Evolutionary conservation across 768 basidiomycete genomes (phyloP), one percentile per base, ranked within the genome.

Genomic region (Mycena chlorophos): DNA sequence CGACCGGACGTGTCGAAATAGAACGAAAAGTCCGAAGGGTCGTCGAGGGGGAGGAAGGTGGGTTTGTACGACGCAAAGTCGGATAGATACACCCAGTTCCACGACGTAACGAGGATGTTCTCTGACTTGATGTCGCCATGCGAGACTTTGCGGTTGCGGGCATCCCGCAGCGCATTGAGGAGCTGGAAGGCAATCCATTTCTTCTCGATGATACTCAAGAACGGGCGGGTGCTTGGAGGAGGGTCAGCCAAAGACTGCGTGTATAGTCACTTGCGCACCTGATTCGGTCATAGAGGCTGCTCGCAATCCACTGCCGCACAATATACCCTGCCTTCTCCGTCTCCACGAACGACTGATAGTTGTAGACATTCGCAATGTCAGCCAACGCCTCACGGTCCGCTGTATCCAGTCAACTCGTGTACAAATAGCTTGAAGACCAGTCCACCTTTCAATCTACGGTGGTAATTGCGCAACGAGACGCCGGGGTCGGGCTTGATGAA

Each of bases 121-220:
- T 95, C 92, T 3, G 93, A 93, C 71, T 98, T 98, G 77, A 99
- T 89, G 69, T 98, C 96, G 10, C 97, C 97, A 71, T 99, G 97
- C 2, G 95, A 83, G n/a, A 95, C 77, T 74, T 95, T 91, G 48
- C 88, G 85, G 52, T 85, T 84, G 23, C 92, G 83, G 0, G 91
- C 86, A 63, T 92, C 91, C 22, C 89, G 82, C 38, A 99, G 78
- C 2, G 88, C 92, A 25, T 84, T 87, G 57, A 98, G 77, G 1
- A 98, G 77, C 69, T 98, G 97, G 66, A 94, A 99, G 0, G 89
- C 87, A 55, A 98, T 93, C 97, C 96, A 99, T 68, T 92, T 93
- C 81, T 98, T 98, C 77, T 99, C 97, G 22, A 98, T 81, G 57
- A 78, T 70, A 58, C 85, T 88, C 37, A 99, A 78, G 73, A 98